These are phyloP conservation scores for Cicer bijugum DNA, from an alignment of 306 rosid species.

Conservation along the genomic window DNA sequence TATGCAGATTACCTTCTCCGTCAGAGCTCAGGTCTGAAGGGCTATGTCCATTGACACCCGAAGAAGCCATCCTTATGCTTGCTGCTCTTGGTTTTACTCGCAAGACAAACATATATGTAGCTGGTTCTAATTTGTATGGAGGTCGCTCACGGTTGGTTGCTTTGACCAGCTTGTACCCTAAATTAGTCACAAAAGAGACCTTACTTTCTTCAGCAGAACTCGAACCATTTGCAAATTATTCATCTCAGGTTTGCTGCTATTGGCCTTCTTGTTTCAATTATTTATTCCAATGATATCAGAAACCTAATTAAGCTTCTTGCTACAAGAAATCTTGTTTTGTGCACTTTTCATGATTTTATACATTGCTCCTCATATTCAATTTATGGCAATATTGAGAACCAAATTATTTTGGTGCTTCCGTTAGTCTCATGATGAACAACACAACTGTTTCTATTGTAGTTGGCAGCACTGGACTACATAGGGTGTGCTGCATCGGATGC, in stretches of 20 bases:
- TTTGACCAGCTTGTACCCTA: constrained; percentile 84
- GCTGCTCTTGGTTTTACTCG: constrained; percentile 97
- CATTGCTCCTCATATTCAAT: constrained; percentile 8
- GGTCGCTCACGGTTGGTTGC: constrained; percentile 77
- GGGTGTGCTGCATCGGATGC: constrained; percentile 94
- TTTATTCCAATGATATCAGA: constrained; percentile 9
- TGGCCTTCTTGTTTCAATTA: constrained; percentile 32
- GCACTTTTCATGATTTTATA: not conserved
- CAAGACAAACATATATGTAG: constrained; percentile 78
- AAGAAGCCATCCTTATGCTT: constrained; percentile 93
- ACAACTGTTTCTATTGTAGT: constrained; percentile 50
- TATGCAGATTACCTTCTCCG: constrained; percentile 84
- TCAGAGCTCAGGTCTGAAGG: constrained; percentile 87
- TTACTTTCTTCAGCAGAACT: constrained; percentile 78
- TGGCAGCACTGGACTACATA: constrained; percentile 96
- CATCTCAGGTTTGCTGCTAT: constrained; percentile 79
- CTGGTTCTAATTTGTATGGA: constrained; percentile 93
- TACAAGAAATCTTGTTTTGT: constrained; percentile 15
- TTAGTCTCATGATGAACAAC: constrained; percentile 42
- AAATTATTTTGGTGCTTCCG: constrained; percentile 29
- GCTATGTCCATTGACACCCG: constrained; percentile 89
- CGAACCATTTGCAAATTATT: constrained; percentile 76
- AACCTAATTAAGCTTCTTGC: not conserved
- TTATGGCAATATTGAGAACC: constrained; percentile 28
- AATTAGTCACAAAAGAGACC: constrained; percentile 91